Percentiles rank a stretch among this genome's conserved stretches.
phyloP scores from a whole-genome alignment of 805 yeast genomes.

The Cyberlindnera misumaiensis region DNA sequence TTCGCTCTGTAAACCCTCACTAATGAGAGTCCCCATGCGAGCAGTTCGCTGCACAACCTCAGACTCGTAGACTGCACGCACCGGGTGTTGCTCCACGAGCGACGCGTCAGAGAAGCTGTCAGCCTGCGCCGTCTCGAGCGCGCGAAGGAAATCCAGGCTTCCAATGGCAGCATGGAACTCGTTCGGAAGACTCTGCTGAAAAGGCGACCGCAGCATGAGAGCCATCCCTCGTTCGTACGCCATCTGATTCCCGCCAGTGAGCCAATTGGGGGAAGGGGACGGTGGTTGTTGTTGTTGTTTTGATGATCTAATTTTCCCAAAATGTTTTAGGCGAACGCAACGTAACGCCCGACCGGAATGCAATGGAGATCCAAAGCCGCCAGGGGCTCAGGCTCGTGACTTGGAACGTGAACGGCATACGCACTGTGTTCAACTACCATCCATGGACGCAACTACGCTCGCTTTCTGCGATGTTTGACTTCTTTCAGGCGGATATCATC shows the following conservation, averaged over 20 bases:
- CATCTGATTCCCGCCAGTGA: background rate
- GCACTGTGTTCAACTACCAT: conserved; percentile 72
- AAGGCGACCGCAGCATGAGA: conserved; percentile 16
- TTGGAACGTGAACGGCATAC: conserved; percentile 80
- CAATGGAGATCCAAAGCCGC: conserved; percentile 1
- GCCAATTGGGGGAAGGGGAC: background rate
- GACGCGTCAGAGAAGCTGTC: conserved; percentile 12
- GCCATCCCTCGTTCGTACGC: background rate
- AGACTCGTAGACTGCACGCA: conserved; percentile 2
- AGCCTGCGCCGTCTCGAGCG: conserved; percentile 3
- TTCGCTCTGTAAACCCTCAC: conserved; percentile 12
- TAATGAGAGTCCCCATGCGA: conserved; percentile 2
- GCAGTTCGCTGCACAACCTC: conserved; percentile 4
- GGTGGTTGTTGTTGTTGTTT: background rate
- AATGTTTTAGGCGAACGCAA: too few relatives aligned
- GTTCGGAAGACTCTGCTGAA: conserved; percentile 13
- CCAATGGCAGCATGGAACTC: conserved; percentile 3
- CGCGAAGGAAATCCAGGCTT: conserved; percentile 4
- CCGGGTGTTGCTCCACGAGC: conserved; percentile 1
- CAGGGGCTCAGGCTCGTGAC: conserved; percentile 43
- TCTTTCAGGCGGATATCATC: conserved; percentile 66
- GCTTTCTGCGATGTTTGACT: conserved; percentile 36
- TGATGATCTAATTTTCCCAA: background rate
- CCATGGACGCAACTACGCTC: conserved; percentile 64
- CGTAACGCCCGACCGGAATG: background rate